Evolutionary conservation across 345 rosid species (phyloP).

Genomic region (Aethionema arabicum): DNA sequence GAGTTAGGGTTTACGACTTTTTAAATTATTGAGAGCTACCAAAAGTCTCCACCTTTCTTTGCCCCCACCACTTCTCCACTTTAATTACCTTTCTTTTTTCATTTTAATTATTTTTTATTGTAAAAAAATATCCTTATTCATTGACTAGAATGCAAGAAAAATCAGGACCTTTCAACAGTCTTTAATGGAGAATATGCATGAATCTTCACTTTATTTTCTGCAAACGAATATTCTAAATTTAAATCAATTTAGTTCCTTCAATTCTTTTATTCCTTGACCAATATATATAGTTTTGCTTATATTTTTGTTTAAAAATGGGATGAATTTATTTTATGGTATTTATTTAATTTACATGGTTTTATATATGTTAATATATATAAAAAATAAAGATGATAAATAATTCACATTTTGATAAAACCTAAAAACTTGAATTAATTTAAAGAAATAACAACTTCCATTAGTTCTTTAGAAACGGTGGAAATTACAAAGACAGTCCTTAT

Average conservation of each 20-base stretch:
- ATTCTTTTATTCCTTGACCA: slow-evolving; percentile 37
- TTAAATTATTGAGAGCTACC: slow-evolving; percentile 39
- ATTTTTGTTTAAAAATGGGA: slow-evolving; percentile 7
- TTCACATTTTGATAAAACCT: slow-evolving; percentile 2
- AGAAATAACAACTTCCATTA: slow-evolving; percentile 13
- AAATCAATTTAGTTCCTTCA: slow-evolving; percentile 19
- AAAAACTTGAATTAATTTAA: slow-evolving; percentile 25
- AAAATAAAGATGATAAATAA: background rate
- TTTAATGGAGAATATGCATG: slow-evolving; percentile 42
- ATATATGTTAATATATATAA: slow-evolving; percentile 4
- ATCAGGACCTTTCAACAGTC: slow-evolving; percentile 27
- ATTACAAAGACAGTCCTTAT: slow-evolving; percentile 29
- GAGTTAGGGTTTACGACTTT: slow-evolving; percentile 34
- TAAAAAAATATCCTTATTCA: background rate
- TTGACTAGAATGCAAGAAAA: slow-evolving; percentile 19
- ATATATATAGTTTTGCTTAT: slow-evolving; percentile 5
- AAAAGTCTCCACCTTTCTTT: slow-evolving; percentile 39
- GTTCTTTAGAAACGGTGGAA: slow-evolving; percentile 33
- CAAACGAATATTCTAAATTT: slow-evolving; percentile 32
- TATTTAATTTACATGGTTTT: too few relatives aligned
- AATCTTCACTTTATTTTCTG: slow-evolving; percentile 36
- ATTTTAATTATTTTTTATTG: slow-evolving; percentile 22
- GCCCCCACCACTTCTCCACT: slow-evolving; percentile 41
- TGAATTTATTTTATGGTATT: background rate
- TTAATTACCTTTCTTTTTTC: slow-evolving; percentile 21